Evolutionary conservation across 83 land plant species (phyloP), one percentile per base, ranked within the genome.

Genomic region (Larix sibirica): DNA sequence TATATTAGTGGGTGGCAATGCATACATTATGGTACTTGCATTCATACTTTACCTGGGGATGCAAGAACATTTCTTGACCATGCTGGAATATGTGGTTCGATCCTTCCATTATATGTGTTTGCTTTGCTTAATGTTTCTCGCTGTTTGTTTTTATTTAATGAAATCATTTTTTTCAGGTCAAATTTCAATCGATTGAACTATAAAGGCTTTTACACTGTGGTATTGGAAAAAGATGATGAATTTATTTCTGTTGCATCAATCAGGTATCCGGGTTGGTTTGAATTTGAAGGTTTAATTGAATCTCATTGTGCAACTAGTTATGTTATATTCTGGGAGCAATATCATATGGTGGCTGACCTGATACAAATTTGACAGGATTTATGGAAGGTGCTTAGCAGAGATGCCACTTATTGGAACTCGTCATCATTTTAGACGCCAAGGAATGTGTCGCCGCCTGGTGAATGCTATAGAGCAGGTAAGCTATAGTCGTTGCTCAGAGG

Each of bases 401-500:
- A 90, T 98, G 94, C 99, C 99, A 16, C 86, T 98, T 61, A 88
- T 98, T 87, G 99, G 99, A 76, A 96, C 99, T 81, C 93, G 93
- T 54, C 90, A 88, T 81, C 91, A 93, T 70, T 89, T 92, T 81
- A 97, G 99, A 16, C 91, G 96, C 6, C 92, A 91, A 67, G 99
- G 99, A 82, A 96, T 98, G 99, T 98, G 99, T 63, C 91, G 99
- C 47, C 92, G 90, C n/a, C 87, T 98, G 33, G 84, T 98, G 81
- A 64, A 85, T 92, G 96, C 92, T 24, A 86, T 95, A 81, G 98
- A 98, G 86, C 83, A 95, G 97, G 99, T 96, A 84, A 82, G 81
- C 58, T 54, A 12, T 12, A 12, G 2, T 54, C 58, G 2, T 12
- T 54, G 58, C 14, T 12, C 13, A 54, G 14, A 54, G 14, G 58